Evolutionary conservation across 768 basidiomycete species (phyloP).

Genomic region (Mycena pura): DNA sequence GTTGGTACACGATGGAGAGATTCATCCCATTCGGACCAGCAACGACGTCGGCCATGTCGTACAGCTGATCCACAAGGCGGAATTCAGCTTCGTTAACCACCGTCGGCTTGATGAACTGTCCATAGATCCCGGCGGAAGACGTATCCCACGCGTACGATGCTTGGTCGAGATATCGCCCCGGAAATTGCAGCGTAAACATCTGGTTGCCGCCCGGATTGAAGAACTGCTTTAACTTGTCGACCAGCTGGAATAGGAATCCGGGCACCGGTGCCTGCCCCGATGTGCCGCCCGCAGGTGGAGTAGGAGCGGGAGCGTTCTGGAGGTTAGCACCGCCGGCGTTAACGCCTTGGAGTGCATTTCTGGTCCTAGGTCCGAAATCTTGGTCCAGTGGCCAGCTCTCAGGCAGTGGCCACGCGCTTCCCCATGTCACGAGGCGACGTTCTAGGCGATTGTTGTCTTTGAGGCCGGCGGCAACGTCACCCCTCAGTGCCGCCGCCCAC

Average conservation of each 20-base stretch:
- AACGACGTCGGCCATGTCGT: slow-evolving; percentile 32
- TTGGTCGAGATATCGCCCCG: slow-evolving; percentile 33
- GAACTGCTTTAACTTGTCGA: slow-evolving; percentile 25
- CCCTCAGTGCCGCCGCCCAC: too few relatives aligned
- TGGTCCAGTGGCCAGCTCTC: too few relatives aligned
- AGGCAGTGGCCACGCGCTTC: too few relatives aligned
- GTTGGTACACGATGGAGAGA: slow-evolving; percentile 36
- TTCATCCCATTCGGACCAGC: slow-evolving; percentile 35
- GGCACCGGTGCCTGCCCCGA: neutral
- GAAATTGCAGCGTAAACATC: slow-evolving; percentile 36
- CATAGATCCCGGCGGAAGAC: slow-evolving; percentile 32
- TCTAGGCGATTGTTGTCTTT: too few relatives aligned
- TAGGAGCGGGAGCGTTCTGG: too few relatives aligned
- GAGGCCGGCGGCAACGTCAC: too few relatives aligned
- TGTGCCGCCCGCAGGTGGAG: neutral
- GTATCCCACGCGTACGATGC: slow-evolving; percentile 36
- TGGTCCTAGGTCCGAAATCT: too few relatives aligned
- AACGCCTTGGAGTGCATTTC: too few relatives aligned
- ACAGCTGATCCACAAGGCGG: slow-evolving; percentile 35
- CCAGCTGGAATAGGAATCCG: slow-evolving; percentile 13
- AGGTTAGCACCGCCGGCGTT: too few relatives aligned
- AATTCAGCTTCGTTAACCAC: slow-evolving; percentile 38
- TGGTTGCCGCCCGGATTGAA: slow-evolving; percentile 34
- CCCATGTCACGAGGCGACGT: too few relatives aligned
- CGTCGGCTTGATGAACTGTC: slow-evolving; percentile 36